Evolutionary conservation across 2,329 filamentous ascomycete genomes (phyloP).

Genomic region (Cladosporium sp.): DNA sequence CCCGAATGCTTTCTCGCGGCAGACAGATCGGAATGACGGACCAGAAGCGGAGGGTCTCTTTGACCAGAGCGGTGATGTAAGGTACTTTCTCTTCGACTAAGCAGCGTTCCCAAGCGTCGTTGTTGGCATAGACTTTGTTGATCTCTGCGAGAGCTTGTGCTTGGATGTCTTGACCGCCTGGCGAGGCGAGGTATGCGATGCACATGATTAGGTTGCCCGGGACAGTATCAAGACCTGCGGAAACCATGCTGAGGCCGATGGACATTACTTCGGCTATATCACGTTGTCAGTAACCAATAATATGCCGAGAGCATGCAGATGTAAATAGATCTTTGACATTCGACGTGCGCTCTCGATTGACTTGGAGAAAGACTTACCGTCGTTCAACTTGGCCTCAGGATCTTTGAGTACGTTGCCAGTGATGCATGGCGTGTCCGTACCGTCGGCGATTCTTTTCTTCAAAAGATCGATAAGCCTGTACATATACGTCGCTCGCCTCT

Average conservation of each 20-base stretch:
- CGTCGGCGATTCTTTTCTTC: conserved; percentile 57
- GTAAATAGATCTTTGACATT: too few relatives aligned
- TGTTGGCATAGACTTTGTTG: conserved; percentile 64
- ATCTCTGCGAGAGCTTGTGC: conserved; percentile 66
- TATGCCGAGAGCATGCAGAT: conserved; percentile 13
- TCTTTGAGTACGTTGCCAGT: conserved; percentile 67
- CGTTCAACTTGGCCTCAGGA: conserved; percentile 65
- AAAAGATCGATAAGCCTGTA: conserved; percentile 55
- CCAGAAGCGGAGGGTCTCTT: conserved; percentile 74
- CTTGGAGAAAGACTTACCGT: conserved; percentile 50
- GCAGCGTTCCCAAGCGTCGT: conserved; percentile 72
- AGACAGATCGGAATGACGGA: conserved; percentile 76
- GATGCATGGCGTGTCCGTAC: conserved; percentile 65
- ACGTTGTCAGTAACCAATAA: conserved; percentile 18
- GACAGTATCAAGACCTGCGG: conserved; percentile 75
- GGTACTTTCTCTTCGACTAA: conserved; percentile 69
- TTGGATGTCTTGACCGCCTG: conserved; percentile 67
- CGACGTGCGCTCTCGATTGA: too few relatives aligned
- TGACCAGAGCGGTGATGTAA: conserved; percentile 73
- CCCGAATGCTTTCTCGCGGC: conserved; percentile 66
- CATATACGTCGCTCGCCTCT: conserved; percentile 64
- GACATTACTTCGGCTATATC: conserved; percentile 67
- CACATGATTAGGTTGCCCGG: conserved; percentile 77
- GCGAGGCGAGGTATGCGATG: conserved; percentile 68
- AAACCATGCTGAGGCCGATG: conserved; percentile 78